These are phyloP conservation scores for Amanita pseudoporphyria DNA, from an alignment of 768 basidiomycete genomes.

Conservation along the genomic window DNA sequence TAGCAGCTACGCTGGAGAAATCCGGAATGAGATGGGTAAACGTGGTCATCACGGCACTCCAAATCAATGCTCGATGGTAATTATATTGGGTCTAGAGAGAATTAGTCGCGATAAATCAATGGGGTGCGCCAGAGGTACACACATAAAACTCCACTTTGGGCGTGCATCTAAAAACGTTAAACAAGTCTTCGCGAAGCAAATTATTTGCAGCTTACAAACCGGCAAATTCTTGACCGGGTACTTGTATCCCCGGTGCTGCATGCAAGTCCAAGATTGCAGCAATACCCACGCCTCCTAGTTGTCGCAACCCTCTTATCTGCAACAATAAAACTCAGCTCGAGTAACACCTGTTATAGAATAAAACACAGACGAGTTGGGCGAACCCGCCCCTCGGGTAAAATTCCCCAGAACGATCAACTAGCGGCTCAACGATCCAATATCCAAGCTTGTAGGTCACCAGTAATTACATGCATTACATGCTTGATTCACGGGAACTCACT, in stretches of 20 bases:
- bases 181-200: background rate
- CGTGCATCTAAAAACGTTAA: conserved; percentile 48
- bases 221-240: conserved; percentile 52
- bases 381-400: conserved; percentile 66
- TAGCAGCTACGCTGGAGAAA: conserved; percentile 56
- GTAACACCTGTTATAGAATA: background rate
- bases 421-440: conserved; percentile 71
- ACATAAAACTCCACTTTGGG: conserved; percentile 67
- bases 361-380: conserved; percentile 40
- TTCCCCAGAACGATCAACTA: conserved; percentile 55
- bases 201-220: conserved; percentile 37
- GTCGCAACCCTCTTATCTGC: conserved; percentile 53
- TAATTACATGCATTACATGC: background rate
- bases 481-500: too few relatives aligned
- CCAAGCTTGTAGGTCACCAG: conserved; percentile 42
- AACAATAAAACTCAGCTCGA: background rate
- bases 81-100: conserved; percentile 49
- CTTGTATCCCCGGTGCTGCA: conserved; percentile 62
- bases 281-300: conserved; percentile 55
- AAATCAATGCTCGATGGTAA: conserved; percentile 70
- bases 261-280: conserved; percentile 58
- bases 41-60: conserved; percentile 73
- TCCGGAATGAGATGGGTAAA: conserved; percentile 60
- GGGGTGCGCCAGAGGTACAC: conserved; percentile 1
- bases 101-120: background rate